Base-by-base conservation (phyloP, 139 green algal species). In the Ettlia oleoabundans region DNA sequence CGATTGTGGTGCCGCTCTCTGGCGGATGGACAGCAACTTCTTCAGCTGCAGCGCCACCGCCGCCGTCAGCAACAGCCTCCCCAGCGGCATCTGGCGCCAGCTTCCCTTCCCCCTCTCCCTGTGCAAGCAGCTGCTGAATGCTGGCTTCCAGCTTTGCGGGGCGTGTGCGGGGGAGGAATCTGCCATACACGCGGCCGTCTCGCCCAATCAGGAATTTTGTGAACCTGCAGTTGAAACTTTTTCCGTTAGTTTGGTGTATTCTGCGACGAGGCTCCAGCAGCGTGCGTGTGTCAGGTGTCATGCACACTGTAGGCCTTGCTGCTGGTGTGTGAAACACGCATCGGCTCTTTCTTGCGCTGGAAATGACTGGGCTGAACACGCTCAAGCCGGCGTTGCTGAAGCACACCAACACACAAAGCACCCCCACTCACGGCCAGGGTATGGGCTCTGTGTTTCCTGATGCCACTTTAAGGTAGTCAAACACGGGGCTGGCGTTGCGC, bases 181-280 rank as follows among this genome's bases (percentile, higher is more conserved):
- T 33, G 19, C 65, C 65, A 32, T 72, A 72, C 65, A 72, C 65
- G 33, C 65, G 33, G 35, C 65, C 65, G 37, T 52, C 65, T 10
- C 65, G 65, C 13, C 65, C 65, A 13, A 72, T 19, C 35, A 72
- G 65, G 18, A 43, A 72, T 35, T 65, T 65, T 15, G 55, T 72
- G 65, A 15, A 72, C 35, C 37, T 40, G 7, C 32, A 43, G 32
- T 7, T 32, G 32, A 26, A 10, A 33, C 15, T 6, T 7, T 4
- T 21, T 4, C 33, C 65, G n/a, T 30, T 22, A 8, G 37, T 21
- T 33, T n/a, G 10, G 32, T 72, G 65, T 4, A 32, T 10, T 58
- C n/a, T n/a, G 47, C 47, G 15, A 58, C 47, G 15, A 15, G 13
- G 15, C 13, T 58, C 47, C 47, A 15, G 47, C 15, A 15, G 10